These are phyloP conservation scores for Verticillium nonalfalfae DNA, from an alignment of 2,329 filamentous ascomycete species.

Conservation along the genomic window DNA sequence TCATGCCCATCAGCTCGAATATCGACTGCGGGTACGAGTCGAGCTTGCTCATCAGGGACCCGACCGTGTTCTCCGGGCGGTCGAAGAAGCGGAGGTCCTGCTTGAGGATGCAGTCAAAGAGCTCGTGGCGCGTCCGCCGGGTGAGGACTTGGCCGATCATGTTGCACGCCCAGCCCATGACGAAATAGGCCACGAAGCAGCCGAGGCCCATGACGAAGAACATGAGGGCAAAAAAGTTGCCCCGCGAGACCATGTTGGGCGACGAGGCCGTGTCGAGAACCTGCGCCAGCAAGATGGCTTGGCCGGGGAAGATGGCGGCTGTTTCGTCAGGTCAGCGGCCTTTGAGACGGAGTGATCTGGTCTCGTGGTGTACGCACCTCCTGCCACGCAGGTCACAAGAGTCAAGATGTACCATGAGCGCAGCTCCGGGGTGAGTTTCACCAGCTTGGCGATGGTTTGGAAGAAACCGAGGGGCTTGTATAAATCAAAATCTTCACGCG, in stretches of 20 bases:
- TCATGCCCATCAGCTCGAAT: constrained; percentile 12
- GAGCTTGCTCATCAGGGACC: constrained; percentile 16
- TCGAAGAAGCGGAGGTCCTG: constrained; percentile 18
- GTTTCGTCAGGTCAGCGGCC: not conserved
- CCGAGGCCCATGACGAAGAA: constrained; percentile 19
- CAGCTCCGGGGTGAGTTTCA: constrained; percentile 5
- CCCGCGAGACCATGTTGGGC: constrained; percentile 10
- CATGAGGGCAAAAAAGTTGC: constrained; percentile 31
- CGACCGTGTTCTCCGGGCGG: constrained; percentile 14
- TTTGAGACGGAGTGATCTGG: not conserved
- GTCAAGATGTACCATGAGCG: constrained; percentile 6
- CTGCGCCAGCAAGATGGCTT: not conserved
- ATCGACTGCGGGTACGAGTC: constrained; percentile 13
- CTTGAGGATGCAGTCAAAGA: constrained; percentile 15
- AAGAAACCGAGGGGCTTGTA: constrained; percentile 5
- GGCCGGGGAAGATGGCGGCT: not conserved
- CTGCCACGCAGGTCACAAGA: not conserved
- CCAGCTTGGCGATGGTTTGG: constrained; percentile 7
- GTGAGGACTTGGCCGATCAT: not conserved
- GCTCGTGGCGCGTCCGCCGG: not conserved
- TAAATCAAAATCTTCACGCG: constrained; percentile 4
- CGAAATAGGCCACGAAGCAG: constrained; percentile 14
- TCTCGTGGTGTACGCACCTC: not conserved
- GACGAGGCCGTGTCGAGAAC: not conserved
- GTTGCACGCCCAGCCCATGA: constrained; percentile 13